Conservation (phyloP, 225 moss, liverwort and hornwort species). For the Straminergon stramineum region DNA sequence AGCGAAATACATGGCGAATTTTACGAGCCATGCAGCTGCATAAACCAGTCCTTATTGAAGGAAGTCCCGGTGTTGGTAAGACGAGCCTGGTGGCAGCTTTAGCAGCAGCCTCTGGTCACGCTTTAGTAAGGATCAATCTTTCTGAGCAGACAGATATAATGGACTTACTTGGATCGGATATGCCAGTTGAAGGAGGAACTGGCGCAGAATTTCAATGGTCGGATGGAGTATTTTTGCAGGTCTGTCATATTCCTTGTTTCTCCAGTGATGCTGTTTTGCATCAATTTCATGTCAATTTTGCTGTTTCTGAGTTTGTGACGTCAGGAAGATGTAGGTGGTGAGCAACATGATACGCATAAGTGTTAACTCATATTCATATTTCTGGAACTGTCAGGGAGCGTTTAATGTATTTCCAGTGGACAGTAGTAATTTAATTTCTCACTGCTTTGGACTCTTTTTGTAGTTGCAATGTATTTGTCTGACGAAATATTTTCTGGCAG, state of each 20-base stretch:
- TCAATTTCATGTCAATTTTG: background rate
- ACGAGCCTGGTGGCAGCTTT: constrained; percentile 90
- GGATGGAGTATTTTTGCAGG: constrained; percentile 96
- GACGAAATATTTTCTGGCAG: constrained; percentile 29
- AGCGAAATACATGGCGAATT: constrained; percentile 83
- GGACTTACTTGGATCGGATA: constrained; percentile 92
- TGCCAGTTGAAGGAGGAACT: constrained; percentile 88
- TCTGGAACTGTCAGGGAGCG: background rate
- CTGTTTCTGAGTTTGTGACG: background rate
- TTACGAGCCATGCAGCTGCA: constrained; percentile 90
- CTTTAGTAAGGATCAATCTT: constrained; percentile 81
- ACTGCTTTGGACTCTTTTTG: background rate
- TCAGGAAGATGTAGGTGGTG: background rate
- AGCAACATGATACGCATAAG: background rate
- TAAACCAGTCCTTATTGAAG: constrained; percentile 92
- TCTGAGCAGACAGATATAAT: constrained; percentile 98
- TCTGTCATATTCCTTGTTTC: background rate
- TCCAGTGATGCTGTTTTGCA: background rate
- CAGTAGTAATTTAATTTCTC: background rate
- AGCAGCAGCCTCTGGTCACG: constrained; percentile 63
- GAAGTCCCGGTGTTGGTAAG: constrained; percentile 98
- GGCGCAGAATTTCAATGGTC: constrained; percentile 95
- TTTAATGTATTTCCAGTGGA: background rate
- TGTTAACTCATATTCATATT: background rate
- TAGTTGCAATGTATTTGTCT: background rate